Conservation (phyloP, 2,329 filamentous ascomycete species). For the Neofusicoccum sp. region DNA sequence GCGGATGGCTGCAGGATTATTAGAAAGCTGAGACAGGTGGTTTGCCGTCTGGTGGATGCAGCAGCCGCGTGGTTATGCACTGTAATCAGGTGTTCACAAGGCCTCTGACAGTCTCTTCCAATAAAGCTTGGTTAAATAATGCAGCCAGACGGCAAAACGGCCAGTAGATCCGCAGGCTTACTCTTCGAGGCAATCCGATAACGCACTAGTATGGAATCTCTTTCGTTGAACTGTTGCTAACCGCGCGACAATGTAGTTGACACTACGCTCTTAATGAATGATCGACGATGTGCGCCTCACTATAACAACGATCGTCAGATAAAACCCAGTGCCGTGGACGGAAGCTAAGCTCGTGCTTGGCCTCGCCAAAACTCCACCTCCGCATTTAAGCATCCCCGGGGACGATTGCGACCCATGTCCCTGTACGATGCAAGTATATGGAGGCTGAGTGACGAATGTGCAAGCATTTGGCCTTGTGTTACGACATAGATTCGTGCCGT, state of each 20-base stretch:
- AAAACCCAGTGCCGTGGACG: not conserved
- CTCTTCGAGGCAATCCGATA: not conserved
- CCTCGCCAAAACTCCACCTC: not conserved
- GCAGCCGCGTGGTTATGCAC: not conserved
- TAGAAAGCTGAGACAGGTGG: constrained; percentile 1
- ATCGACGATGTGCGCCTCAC: not conserved
- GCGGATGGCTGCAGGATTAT: not conserved
- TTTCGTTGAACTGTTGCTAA: not conserved
- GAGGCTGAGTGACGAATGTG: not conserved
- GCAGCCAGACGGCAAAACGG: not conserved
- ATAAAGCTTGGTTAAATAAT: not conserved
- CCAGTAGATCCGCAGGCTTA: not conserved
- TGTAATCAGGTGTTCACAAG: not conserved
- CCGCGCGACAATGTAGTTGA: not conserved
- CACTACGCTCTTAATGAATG: not conserved
- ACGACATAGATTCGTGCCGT: not conserved
- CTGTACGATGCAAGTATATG: not conserved
- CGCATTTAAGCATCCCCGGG: too few relatives aligned
- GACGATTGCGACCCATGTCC: not conserved
- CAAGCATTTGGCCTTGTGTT: not conserved
- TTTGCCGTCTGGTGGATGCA: not conserved
- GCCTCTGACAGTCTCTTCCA: not conserved
- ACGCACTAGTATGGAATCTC: not conserved
- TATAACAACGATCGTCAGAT: not conserved
- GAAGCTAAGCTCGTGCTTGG: not conserved